phyloP scores from a whole-genome alignment of 2,329 filamentous ascomycete species.

The Fusarium avenaceum region DNA sequence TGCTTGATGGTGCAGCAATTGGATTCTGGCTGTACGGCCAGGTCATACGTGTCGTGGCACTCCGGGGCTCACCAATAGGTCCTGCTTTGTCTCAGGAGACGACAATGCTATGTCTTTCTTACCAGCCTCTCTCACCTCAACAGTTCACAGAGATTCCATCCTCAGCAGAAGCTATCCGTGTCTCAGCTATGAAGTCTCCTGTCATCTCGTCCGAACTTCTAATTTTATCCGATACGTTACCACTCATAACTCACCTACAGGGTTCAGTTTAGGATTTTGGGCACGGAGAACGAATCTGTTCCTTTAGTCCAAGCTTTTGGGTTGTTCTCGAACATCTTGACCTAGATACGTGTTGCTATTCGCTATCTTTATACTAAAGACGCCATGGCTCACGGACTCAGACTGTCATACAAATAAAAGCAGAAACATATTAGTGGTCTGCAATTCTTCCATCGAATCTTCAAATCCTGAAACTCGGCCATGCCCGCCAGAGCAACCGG shows the following conservation, averaged over 20 bases:
- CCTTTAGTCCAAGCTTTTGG: constrained; percentile 20
- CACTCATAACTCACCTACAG: constrained; percentile 12
- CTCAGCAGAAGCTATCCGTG: neutral
- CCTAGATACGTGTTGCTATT: constrained; percentile 1
- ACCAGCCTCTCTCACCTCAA: constrained; percentile 6
- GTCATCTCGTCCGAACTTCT: constrained; percentile 23
- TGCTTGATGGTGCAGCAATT: constrained; percentile 21
- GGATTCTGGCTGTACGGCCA: constrained; percentile 16
- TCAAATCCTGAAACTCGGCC: constrained; percentile 6
- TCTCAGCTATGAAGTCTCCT: constrained; percentile 7
- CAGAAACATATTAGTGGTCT: constrained; percentile 10
- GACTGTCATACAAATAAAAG: constrained; percentile 25
- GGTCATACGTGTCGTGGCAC: constrained; percentile 23
- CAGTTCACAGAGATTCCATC: neutral
- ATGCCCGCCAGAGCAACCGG: constrained; percentile 8
- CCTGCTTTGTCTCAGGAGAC: constrained; percentile 25
- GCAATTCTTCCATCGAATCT: neutral
- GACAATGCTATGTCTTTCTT: constrained; percentile 21
- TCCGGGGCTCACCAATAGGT: constrained; percentile 22
- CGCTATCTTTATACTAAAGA: constrained; percentile 2
- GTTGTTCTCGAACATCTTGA: constrained; percentile 34
- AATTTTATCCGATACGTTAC: constrained; percentile 18
- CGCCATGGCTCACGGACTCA: constrained; percentile 2
- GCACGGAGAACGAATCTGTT: neutral
- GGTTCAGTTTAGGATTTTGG: constrained; percentile 13